Percentiles rank a stretch among this genome's conserved stretches.
Evolutionary conservation across 805 yeast species (phyloP).

Genomic region (Cyberlindnera meyerae): DNA sequence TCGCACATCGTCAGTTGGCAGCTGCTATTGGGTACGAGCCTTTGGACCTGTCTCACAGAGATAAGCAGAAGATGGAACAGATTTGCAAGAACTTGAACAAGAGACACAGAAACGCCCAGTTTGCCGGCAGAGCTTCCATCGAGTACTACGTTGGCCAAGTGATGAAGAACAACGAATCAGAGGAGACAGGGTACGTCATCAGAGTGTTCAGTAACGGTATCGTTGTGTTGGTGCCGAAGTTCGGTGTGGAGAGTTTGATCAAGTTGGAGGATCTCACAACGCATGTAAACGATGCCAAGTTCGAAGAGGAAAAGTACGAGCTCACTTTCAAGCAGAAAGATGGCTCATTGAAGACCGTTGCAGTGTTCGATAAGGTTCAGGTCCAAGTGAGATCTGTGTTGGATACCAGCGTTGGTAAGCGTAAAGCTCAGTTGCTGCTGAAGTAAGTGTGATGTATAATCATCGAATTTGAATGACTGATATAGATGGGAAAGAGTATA

Average conservation of each 20-base stretch:
- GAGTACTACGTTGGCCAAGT: conserved; percentile 98
- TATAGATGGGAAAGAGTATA: too few relatives aligned
- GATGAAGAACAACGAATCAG: conserved; percentile 75
- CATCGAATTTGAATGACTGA: too few relatives aligned
- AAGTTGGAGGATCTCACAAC: conserved; percentile 69
- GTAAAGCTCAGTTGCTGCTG: conserved; percentile 76
- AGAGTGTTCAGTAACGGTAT: conserved; percentile 92
- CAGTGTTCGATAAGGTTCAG: conserved; percentile 78
- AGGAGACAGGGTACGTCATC: conserved; percentile 86
- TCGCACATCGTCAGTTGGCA: conserved; percentile 95
- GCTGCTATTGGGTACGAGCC: conserved; percentile 97
- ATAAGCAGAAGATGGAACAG: conserved; percentile 83
- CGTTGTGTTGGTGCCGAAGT: conserved; percentile 90
- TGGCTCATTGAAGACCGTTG: conserved; percentile 44
- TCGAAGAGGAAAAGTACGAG: conserved; percentile 74
- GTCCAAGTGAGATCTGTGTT: conserved; percentile 79
- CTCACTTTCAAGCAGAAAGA: conserved; percentile 51
- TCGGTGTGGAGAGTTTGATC: conserved; percentile 92
- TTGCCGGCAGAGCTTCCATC: conserved; percentile 97
- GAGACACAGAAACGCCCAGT: conserved; percentile 96
- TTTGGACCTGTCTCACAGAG: conserved; percentile 75
- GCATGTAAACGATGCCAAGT: conserved; percentile 56
- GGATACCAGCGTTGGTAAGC: conserved; percentile 86
- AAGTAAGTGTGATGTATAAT: too few relatives aligned
- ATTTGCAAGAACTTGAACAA: conserved; percentile 85